Conservation (phyloP, 495 filamentous ascomycete species). For the Staphylotrichum tortipilum region DNA sequence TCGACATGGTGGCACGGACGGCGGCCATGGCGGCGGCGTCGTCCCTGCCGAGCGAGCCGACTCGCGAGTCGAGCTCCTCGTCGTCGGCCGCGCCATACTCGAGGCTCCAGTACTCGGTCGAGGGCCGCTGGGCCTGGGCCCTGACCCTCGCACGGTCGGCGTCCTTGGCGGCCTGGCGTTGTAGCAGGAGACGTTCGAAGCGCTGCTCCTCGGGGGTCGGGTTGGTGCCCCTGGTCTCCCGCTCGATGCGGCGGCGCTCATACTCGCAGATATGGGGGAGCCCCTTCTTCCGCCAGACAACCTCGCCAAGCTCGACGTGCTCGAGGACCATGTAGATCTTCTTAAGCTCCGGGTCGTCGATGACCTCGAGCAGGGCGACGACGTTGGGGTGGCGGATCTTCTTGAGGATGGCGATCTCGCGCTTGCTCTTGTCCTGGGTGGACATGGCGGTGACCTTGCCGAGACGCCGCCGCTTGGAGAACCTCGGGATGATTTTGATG, state of each 20-base stretch:
- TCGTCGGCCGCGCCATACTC: constrained; percentile 68
- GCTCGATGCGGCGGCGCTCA: constrained; percentile 70
- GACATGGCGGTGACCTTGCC: constrained; percentile 54
- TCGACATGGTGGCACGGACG: constrained; percentile 6
- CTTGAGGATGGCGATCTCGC: constrained; percentile 95
- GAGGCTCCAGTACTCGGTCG: constrained; percentile 65
- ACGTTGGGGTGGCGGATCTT: constrained; percentile 95
- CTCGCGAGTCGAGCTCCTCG: constrained; percentile 36
- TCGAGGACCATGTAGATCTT: constrained; percentile 98
- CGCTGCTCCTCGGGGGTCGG: constrained; percentile 56
- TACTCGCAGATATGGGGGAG: constrained; percentile 68
- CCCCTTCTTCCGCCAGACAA: constrained; percentile 83
- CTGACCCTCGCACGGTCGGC: constrained; percentile 39
- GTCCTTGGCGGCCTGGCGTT: constrained; percentile 50
- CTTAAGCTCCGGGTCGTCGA: constrained; percentile 88
- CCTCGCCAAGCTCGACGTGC: constrained; percentile 86
- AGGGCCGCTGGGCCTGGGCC: constrained; percentile 29
- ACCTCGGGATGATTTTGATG: constrained; percentile 97
- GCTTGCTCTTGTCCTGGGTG: constrained; percentile 88
- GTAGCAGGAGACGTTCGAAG: constrained; percentile 48
- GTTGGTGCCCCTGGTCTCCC: constrained; percentile 54
- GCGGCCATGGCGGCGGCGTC: constrained; percentile 12
- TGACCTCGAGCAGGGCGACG: constrained; percentile 89
- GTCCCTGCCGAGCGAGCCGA: constrained; percentile 28
- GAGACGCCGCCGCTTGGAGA: constrained; percentile 83